Percentiles rank a stretch among this genome's conserved stretches.
Evolutionary conservation across 768 basidiomycete genomes (phyloP).

Genomic region (Auriscalpium microsporum): DNA sequence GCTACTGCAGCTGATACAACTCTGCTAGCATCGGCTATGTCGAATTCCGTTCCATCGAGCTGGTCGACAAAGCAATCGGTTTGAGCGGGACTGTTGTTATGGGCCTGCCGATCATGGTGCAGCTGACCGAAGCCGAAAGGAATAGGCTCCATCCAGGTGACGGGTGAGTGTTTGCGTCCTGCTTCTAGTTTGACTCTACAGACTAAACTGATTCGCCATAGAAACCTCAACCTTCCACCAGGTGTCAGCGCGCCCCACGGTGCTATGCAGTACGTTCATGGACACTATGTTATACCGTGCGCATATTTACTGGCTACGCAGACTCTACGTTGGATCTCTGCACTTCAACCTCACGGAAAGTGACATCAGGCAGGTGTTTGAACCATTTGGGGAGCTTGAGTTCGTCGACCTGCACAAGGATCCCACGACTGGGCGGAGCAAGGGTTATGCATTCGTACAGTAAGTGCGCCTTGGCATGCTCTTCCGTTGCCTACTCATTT

Average conservation of each 20-base stretch:
- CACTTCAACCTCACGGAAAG: conserved; percentile 96
- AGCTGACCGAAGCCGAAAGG: conserved; percentile 94
- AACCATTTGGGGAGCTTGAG: conserved; percentile 96
- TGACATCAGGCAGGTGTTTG: conserved; percentile 98
- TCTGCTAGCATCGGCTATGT: conserved; percentile 86
- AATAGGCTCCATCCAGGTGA: conserved; percentile 85
- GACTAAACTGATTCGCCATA: conserved; percentile 18
- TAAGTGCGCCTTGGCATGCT: conserved; percentile 30
- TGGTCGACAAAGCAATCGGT: conserved; percentile 83
- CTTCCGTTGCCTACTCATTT: background rate
- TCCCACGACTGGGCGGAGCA: conserved; percentile 89
- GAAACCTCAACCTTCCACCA: conserved; percentile 75
- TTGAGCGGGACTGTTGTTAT: conserved; percentile 94
- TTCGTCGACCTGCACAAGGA: conserved; percentile 98
- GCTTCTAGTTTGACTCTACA: conserved; percentile 6
- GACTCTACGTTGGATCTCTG: conserved; percentile 93
- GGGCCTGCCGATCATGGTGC: conserved; percentile 95
- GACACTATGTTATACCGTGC: conserved; percentile 16
- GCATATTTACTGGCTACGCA: conserved; percentile 22
- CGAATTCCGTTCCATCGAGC: conserved; percentile 85
- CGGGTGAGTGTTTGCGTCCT: conserved; percentile 42
- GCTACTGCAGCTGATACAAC: background rate
- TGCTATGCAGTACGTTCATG: conserved; percentile 67
- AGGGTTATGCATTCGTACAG: conserved; percentile 98
- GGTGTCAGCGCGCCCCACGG: conserved; percentile 72